phyloP scores from a whole-genome alignment of 192 early-diverging fungal genomes.

The Mortierella hygrophila region DNA sequence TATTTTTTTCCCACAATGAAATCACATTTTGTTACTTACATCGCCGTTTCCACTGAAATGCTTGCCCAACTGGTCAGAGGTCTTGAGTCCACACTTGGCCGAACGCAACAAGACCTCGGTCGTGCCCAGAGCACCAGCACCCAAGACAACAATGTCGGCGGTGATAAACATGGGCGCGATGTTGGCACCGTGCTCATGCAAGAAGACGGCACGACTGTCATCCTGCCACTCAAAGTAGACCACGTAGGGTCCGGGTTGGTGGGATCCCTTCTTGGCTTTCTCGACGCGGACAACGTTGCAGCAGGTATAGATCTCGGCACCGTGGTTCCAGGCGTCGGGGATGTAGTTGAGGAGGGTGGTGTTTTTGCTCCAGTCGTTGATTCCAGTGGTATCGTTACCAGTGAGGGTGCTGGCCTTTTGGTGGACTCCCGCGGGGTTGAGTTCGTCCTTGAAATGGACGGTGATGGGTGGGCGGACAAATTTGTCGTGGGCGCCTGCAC shows the following conservation, averaged over 20 bases:
- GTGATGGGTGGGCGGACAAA: conserved; percentile 59
- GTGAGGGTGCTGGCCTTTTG: conserved; percentile 54
- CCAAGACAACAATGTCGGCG: conserved; percentile 59
- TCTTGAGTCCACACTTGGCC: conserved; percentile 42
- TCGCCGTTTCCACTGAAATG: conserved; percentile 63
- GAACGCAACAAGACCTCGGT: conserved; percentile 60
- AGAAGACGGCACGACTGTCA: conserved; percentile 29
- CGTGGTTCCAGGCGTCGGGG: conserved; percentile 65
- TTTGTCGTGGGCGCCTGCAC: conserved; percentile 40
- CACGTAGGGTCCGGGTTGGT: conserved; percentile 34
- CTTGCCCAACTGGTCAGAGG: conserved; percentile 55
- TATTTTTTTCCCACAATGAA: neutral
- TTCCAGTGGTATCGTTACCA: conserved; percentile 60
- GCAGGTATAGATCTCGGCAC: conserved; percentile 59
- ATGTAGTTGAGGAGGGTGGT: conserved; percentile 62
- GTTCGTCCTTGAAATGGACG: conserved; percentile 51
- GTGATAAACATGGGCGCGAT: conserved; percentile 57
- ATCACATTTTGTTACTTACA: conserved; percentile 39
- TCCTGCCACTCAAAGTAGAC: conserved; percentile 64
- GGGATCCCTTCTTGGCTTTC: conserved; percentile 24
- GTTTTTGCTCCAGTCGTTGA: conserved; percentile 64
- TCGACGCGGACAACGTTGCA: conserved; percentile 56
- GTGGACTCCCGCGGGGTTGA: conserved; percentile 59
- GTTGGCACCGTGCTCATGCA: conserved; percentile 23
- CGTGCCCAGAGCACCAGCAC: conserved; percentile 58